A percentile compares a stretch with the other conserved stretches of the same genome.
Evolutionary conservation across 495 filamentous ascomycete genomes (phyloP).

Genomic region (Penicillium egyptiacum): DNA sequence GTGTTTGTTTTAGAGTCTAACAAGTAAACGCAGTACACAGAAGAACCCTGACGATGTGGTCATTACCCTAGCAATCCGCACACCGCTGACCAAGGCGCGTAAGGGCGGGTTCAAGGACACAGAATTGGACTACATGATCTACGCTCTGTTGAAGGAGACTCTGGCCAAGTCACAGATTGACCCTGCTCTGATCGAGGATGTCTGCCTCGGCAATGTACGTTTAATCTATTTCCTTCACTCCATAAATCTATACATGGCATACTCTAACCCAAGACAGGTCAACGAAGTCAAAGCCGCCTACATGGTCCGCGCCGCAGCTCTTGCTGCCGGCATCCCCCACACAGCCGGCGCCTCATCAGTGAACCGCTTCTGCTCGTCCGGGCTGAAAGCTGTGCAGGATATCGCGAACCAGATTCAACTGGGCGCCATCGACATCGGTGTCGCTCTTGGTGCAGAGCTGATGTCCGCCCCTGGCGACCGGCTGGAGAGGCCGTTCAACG

Average conservation of each 20-base stretch:
- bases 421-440: slow-evolving; percentile 80
- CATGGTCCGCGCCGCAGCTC: slow-evolving; percentile 81
- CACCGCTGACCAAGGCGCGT: slow-evolving; percentile 71
- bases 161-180: slow-evolving; percentile 73
- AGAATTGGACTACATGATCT: slow-evolving; percentile 79
- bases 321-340: slow-evolving; percentile 92
- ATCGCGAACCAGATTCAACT: slow-evolving; percentile 83
- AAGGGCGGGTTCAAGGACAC: slow-evolving; percentile 97
- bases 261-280: slow-evolving; percentile 56
- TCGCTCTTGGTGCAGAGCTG: slow-evolving; percentile 84
- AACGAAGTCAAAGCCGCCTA: slow-evolving; percentile 84
- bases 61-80: slow-evolving; percentile 79
- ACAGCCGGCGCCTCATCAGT: slow-evolving; percentile 75
- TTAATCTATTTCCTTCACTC: neutral
- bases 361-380: slow-evolving; percentile 97
- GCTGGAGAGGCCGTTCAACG: slow-evolving; percentile 71
- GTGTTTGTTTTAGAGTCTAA: slow-evolving; percentile 9
- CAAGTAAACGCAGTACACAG: slow-evolving; percentile 60
- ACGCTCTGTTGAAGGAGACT: slow-evolving; percentile 75
- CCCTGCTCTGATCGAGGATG: slow-evolving; percentile 83
- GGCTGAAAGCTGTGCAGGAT: slow-evolving; percentile 90
- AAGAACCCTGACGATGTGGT: slow-evolving; percentile 97
- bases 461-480: slow-evolving; percentile 76
- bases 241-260: neutral
- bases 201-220: slow-evolving; percentile 86